Conservation (phyloP, 352 stramenopile genomes). For the Phytophthora multivora region DNA sequence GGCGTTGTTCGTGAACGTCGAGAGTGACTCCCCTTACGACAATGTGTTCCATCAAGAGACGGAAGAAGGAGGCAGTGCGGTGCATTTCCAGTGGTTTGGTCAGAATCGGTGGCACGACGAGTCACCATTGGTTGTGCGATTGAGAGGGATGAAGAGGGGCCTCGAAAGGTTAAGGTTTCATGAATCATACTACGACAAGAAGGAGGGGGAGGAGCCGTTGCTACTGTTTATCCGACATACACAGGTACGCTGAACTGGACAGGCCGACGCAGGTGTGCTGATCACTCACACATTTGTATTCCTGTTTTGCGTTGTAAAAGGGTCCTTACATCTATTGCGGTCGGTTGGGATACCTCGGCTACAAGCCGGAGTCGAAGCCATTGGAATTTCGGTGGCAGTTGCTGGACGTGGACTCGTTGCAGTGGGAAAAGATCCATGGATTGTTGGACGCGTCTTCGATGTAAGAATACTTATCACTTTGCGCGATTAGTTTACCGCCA, state of each 20-base stretch:
- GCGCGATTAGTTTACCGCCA: too few species aligned
- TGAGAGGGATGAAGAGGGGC: conserved; percentile 36
- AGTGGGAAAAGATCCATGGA: conserved; percentile 25
- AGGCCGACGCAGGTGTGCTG: neutral
- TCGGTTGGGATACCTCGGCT: conserved; percentile 55
- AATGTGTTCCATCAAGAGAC: conserved; percentile 53
- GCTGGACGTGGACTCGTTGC: conserved; percentile 41
- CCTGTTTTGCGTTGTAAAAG: conserved; percentile 3
- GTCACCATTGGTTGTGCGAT: conserved; percentile 35
- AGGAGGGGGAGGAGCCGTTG: conserved; percentile 26
- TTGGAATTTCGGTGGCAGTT: conserved; percentile 77
- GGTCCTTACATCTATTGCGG: conserved; percentile 76
- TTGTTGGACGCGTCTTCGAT: neutral
- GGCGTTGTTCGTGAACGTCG: conserved; percentile 60
- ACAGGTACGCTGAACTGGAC: conserved; percentile 20
- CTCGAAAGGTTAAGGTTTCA: conserved; percentile 38
- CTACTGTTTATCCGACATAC: conserved; percentile 62
- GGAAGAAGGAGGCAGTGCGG: conserved; percentile 2
- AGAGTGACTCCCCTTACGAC: conserved; percentile 38
- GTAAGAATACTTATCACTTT: too few species aligned
- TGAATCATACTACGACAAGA: conserved; percentile 26
- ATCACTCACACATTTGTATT: neutral
- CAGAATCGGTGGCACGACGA: conserved; percentile 36
- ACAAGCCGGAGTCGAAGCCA: conserved; percentile 29
- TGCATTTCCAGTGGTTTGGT: conserved; percentile 71